Evolutionary conservation across 202 grass and related monocot species (phyloP), one percentile per base, ranked within the genome.

Genomic region (Zoysia matrella): DNA sequence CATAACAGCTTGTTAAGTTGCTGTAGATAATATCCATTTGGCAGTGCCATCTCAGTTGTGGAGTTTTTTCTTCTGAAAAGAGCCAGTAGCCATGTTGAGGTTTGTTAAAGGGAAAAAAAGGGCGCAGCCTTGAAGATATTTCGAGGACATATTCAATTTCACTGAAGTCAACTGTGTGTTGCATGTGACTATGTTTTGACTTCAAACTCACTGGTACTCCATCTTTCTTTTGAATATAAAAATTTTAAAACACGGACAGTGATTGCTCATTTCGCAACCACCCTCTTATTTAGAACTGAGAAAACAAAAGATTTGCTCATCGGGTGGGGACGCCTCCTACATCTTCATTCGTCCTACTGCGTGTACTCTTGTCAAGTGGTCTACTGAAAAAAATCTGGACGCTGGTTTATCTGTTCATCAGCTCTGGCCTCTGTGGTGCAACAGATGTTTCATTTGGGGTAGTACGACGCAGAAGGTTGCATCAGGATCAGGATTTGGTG

Each of bases 111-210:
- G 30, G 30, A 36, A 36, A 36, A 36, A 36, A 36, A 36, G 30
- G 30, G 30, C 30, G 30, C 11, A 3, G 12, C 0, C 14, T 49
- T 6, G n/a, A 49, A 15, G 68, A 44, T 81, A 58, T 44, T 47
- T 4, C 14, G 52, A 12, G 16, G 58, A 5, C 14, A 14, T 36
- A 54, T 46, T 52, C 15, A 8, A 66, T 66, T n/a, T 56, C 61
- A 30, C n/a, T 7, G 1, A 79, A 83, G 71, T 67, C 71, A 83
- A 67, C 73, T 2, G 16, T 4, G 11, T 55, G n/a, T 8, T 12
- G 2, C 11, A 65, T 53, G 39, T 48, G 39, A 14, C 57, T 11
- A 65, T 65, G 48, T 5, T 0, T 65, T 36, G 48, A 46, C 60
- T 58, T 58, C 56, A 15, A 58, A 61, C 73, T 75, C 30, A 5